Evolutionary conservation across 2,329 filamentous ascomycete genomes (phyloP).

Genomic region (Monosporascus cannonballus): DNA sequence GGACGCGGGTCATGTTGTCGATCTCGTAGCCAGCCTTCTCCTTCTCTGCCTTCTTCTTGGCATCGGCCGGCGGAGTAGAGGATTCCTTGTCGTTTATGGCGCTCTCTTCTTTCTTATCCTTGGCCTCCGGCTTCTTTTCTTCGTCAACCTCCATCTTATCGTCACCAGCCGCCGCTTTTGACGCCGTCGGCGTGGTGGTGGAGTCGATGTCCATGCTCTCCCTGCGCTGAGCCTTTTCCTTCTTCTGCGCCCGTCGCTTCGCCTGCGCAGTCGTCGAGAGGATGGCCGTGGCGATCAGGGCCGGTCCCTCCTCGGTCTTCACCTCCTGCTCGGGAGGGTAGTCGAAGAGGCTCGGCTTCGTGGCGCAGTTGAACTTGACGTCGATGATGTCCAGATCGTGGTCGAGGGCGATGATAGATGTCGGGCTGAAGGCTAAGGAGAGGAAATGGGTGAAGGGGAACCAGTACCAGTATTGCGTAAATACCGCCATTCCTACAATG

Average conservation of each 20-base stretch:
- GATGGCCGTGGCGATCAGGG: constrained; percentile 91
- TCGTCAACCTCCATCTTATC: constrained; percentile 90
- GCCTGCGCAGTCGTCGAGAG: constrained; percentile 95
- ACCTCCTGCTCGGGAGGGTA: constrained; percentile 96
- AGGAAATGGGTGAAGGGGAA: constrained; percentile 98
- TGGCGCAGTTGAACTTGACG: constrained; percentile 95
- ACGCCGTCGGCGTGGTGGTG: constrained; percentile 67
- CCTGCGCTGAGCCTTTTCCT: constrained; percentile 80
- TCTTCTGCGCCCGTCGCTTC: constrained; percentile 88
- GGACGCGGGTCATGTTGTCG: constrained; percentile 92
- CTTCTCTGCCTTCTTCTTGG: constrained; percentile 88
- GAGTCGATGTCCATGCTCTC: constrained; percentile 96
- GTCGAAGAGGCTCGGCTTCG: constrained; percentile 90
- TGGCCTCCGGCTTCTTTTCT: constrained; percentile 47
- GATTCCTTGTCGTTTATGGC: constrained; percentile 52
- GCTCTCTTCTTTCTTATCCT: constrained; percentile 55
- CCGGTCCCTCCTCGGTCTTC: constrained; percentile 87
- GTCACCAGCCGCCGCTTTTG: constrained; percentile 42
- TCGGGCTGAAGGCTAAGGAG: constrained; percentile 92
- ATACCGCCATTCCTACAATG: constrained; percentile 95
- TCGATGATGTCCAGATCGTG: constrained; percentile 88
- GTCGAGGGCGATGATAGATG: constrained; percentile 90
- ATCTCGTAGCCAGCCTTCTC: constrained; percentile 96
- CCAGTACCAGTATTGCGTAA: constrained; percentile 99
- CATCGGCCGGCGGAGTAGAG: constrained; percentile 43